These are phyloP conservation scores for Fusarium chuoi DNA, from an alignment of 2,329 filamentous ascomycete species.

Conservation along the genomic window DNA sequence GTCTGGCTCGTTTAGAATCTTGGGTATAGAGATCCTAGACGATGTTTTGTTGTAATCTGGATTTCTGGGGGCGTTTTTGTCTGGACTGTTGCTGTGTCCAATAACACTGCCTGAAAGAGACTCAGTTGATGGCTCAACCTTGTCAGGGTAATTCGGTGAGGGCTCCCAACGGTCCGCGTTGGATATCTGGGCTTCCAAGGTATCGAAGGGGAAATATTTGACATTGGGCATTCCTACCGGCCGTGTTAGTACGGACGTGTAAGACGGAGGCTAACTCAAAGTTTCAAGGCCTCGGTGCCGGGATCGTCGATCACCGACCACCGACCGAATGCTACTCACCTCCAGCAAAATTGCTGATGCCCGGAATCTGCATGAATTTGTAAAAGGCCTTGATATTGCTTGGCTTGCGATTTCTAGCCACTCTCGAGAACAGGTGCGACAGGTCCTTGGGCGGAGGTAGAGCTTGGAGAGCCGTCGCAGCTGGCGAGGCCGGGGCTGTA, in stretches of 20 bases:
- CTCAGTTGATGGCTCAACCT: constrained; percentile 31
- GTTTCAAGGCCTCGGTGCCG: constrained; percentile 9
- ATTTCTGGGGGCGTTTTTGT: constrained; percentile 5
- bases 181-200: constrained; percentile 83
- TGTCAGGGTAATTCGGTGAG: constrained; percentile 67
- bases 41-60: constrained; percentile 53
- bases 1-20: constrained; percentile 67
- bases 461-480: constrained; percentile 18
- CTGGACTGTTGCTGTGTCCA: not conserved
- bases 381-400: constrained; percentile 85
- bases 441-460: constrained; percentile 71
- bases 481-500: constrained; percentile 2
- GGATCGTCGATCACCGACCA: not conserved
- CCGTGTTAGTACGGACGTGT: constrained; percentile 16
- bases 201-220: constrained; percentile 89
- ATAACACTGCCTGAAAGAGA: not conserved
- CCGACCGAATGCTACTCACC: constrained; percentile 54
- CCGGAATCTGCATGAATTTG: constrained; percentile 78
- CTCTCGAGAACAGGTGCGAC: constrained; percentile 79
- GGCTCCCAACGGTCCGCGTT: constrained; percentile 79
- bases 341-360: constrained; percentile 70
- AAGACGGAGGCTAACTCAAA: not conserved
- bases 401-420: constrained; percentile 70
- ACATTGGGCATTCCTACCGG: constrained; percentile 78
- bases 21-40: constrained; percentile 75